Evolutionary conservation across 2,329 filamentous ascomycete species (phyloP), one percentile per base, ranked within the genome.

Genomic region (Capronia americana): DNA sequence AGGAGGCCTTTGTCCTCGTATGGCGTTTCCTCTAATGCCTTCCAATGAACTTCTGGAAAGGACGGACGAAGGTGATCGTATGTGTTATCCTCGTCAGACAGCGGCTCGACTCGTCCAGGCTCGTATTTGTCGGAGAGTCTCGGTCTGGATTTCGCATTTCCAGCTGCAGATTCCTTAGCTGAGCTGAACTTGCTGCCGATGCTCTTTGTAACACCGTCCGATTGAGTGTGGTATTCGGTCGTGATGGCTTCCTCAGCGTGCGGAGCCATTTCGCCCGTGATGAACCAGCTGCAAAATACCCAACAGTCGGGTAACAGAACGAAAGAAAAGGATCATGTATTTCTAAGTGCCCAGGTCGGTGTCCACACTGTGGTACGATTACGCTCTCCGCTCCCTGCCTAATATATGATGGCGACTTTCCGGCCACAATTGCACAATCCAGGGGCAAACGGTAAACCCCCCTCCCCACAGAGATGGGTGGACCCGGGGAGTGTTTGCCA

Each of bases 11-110:
- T 85, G 71, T 87, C 85, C 58, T 79, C 72, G 66, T 87, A 85
- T 0, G 80, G 78, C 0, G 82, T 75, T 46, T 85, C 79, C 32
- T 77, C 77, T 38, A 87, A 74, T 1, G 82, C 77, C 1, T 79
- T 77, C 85, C 85, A 87, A 20, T 81, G 77, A 64, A 86, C 70
- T 24, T 85, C 78, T 2, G 85, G 85, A 68, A 87, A 87, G 8
- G 74, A 78, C 20, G 84, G 84, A 7, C 80, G 78, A 7, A 87
- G 78, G 59, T 86, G 79, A 38, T 86, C 82, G 66, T 85, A 79
- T 50, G 82, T 78, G 71, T 87, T 86, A 61, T 80, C 75, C 14
- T 81, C 78, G 65, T 85, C 80, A 23, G 78, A 70, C 67, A 83
- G 74, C 34, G 83, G 75, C 26, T 70, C 61, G 10, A 81, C 82